These are phyloP conservation scores for Globisporangium cylindrosporum DNA, from an alignment of 352 stramenopile species.

Conservation along the genomic window DNA sequence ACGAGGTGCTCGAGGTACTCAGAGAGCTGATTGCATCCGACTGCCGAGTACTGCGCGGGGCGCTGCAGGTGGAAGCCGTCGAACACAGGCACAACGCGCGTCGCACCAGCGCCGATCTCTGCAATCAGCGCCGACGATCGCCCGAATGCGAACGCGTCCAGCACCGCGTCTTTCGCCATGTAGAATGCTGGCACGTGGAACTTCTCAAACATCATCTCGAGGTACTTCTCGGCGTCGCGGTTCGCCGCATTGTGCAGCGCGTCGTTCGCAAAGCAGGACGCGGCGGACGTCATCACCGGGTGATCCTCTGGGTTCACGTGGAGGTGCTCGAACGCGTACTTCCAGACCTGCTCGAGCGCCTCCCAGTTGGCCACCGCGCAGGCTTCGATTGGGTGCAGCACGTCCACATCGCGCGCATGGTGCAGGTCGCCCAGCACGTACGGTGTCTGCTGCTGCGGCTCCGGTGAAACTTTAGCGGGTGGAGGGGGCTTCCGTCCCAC, in stretches of 20 bases:
- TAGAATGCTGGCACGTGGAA: conserved; percentile 90
- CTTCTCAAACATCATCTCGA: conserved; percentile 92
- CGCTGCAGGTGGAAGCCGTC: conserved; percentile 88
- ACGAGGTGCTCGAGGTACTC: conserved; percentile 77
- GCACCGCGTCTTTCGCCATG: conserved; percentile 86
- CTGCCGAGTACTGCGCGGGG: conserved; percentile 67
- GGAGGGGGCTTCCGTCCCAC: conserved; percentile 35
- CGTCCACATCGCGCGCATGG: conserved; percentile 50
- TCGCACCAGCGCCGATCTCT: conserved; percentile 85
- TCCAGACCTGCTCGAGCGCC: conserved; percentile 83
- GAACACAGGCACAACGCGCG: conserved; percentile 87
- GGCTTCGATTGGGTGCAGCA: conserved; percentile 52
- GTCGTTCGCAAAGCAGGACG: conserved; percentile 76
- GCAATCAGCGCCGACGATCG: conserved; percentile 84
- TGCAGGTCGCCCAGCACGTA: conserved; percentile 60
- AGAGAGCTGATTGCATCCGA: conserved; percentile 71
- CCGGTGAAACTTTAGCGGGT: neutral
- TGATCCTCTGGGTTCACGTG: conserved; percentile 66
- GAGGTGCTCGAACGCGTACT: conserved; percentile 66
- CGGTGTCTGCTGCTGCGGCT: neutral
- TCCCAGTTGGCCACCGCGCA: conserved; percentile 81
- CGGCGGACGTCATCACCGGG: conserved; percentile 71
- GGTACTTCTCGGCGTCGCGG: conserved; percentile 73
- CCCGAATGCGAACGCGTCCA: conserved; percentile 91
- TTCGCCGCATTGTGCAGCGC: conserved; percentile 50